Evolutionary conservation across 805 yeast genomes (phyloP), one percentile per base, ranked within the genome.

Genomic region (Yamadazyma ubonensis): DNA sequence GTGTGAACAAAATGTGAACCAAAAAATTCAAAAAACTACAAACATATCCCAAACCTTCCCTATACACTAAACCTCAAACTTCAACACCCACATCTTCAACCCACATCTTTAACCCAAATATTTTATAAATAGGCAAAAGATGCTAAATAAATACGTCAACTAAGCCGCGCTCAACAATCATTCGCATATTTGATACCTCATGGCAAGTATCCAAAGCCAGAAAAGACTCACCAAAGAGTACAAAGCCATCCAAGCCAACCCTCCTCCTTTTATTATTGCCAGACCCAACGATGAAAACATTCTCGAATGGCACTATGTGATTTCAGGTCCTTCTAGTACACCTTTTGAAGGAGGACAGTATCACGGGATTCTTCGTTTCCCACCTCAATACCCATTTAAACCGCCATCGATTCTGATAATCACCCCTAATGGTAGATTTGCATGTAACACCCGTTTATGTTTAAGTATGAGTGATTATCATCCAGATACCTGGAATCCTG

Each of bases 401-500:
- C 96, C 96, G 8, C 96, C 96, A 1, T 77, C 95, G 9, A 90
- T 90, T 38, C 73, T 86, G 42, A 88, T 90, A 86, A 67, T 81
- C 33, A 90, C 97, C 0, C 96, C 97, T 4, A 85, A 82, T 52
- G 97, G 96, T 3, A 71, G 96, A 36, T 90, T 90, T 58, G 78
- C 80, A 43, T 76, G 88, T 41, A 86, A 86, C 58, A 81, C 88
- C 3, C 69, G 96, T 35, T 71, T 90, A 19, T 90, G 98, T 63
- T 68, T 90, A 35, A 81, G 90, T n/a, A 89, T 90, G 83, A 83
- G 95, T 53, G 97, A 90, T 63, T 90, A 79, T 60, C 98, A 90
- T 53, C 96, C 96, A 3, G 93, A 89, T 59, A 69, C 84, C 1
- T 90, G 98, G 98, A 89, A 90, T 59, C 97, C 98, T 1, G 88